Percentiles rank a stretch among this genome's conserved stretches.
These are phyloP conservation scores for Elsinoe ampelina DNA, from an alignment of 2,329 filamentous ascomycete genomes.

Conservation along the genomic window DNA sequence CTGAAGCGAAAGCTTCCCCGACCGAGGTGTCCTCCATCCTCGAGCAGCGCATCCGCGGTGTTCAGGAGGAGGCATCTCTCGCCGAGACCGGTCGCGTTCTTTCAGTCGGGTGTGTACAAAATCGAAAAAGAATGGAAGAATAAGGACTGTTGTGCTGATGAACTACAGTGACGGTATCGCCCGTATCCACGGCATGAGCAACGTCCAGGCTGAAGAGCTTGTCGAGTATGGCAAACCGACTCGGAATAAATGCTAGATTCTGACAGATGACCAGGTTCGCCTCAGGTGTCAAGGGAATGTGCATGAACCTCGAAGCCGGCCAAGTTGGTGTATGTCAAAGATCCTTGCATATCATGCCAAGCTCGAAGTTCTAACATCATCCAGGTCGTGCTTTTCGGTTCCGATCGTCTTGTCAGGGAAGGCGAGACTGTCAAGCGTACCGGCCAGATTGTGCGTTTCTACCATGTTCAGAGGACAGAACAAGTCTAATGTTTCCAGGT, in stretches of 20 bases:
- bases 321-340: constrained; percentile 69
- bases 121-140: constrained; percentile 18
- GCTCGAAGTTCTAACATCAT: not conserved
- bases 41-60: constrained; percentile 97
- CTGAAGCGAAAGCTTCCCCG: constrained; percentile 88
- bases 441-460: constrained; percentile 80
- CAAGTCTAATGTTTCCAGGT: constrained; percentile 48
- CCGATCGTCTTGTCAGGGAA: constrained; percentile 98
- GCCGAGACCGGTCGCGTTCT: constrained; percentile 98
- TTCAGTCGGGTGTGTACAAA: constrained; percentile 81
- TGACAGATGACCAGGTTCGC: constrained; percentile 61
- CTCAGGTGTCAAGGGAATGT: constrained; percentile 99
- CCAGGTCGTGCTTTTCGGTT: constrained; percentile 92
- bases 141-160: constrained; percentile 25
- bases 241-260: not conserved
- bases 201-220: constrained; percentile 99
- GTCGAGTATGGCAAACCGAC: constrained; percentile 69
- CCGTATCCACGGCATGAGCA: constrained; percentile 99
- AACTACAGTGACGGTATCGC: constrained; percentile 93
- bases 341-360: not conserved
- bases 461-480: not conserved
- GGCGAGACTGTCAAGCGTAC: constrained; percentile 99
- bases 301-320: constrained; percentile 99
- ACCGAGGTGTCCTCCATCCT: constrained; percentile 99
- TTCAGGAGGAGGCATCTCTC: constrained; percentile 91